Base-by-base conservation (phyloP, 129 eudicot species). In the Flaveria sonorensis region DNA sequence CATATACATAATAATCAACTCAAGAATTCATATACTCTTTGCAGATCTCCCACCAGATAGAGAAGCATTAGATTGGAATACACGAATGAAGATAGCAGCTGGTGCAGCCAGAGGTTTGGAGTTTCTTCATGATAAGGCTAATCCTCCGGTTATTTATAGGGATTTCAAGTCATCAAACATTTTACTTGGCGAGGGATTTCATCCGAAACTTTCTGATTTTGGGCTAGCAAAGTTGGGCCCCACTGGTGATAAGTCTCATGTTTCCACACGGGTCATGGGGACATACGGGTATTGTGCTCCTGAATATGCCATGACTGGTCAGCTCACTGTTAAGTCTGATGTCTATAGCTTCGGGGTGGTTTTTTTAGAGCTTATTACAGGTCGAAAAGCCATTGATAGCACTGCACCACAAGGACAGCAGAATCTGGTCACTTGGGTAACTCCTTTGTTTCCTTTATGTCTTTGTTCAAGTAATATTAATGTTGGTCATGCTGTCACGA, bases 241-340 rank as follows among this genome's bases (percentile, higher is more conserved):
- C 9, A 91, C 98, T 0, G 98, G 98, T 10, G 98, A 94, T 84
- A 89, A 94, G 86, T 90, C 98, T 3, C 98, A 94, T 80, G 98
- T 94, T 6, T 94, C 98, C 46, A 91, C 98, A 1, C 80, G 98
- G 79, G 98, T 94, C 57, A 94, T 94, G 98, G 97, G 98, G 48
- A 94, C 98, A n/a, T 94, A 91, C 20, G 98, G 98, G 40, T 94
- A 94, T 70, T 94, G 98, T 86, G 98, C 98, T 55, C 97, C 98
- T 20, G 98, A 94, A 76, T 94, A 94, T 78, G 98, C 98, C 70
- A 94, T 94, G 98, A 94, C 97, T 1, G 98, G 98, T 11, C 98
- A 91, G 66, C 81, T 94, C 86, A 94, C 98, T 0, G 98, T 91
- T 14, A 91, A 94, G 57, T 94, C 98, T 21, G 97, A 91, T 62